Base-by-base conservation (phyloP, 352 stramenopile species). In the Thraustochytrium sp. region DNA sequence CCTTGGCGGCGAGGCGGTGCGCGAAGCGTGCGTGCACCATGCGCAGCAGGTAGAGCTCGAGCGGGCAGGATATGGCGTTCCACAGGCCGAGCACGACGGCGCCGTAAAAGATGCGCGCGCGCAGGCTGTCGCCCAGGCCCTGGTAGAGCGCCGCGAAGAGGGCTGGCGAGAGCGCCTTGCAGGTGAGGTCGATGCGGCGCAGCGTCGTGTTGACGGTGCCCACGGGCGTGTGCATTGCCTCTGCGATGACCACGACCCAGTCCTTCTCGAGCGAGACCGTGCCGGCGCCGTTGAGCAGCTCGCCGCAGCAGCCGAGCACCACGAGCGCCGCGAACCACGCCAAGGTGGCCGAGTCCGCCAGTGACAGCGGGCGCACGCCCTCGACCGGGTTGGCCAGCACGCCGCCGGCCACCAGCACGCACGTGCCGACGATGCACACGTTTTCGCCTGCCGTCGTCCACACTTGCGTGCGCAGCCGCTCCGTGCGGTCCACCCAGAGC, bases 231-330 rank as follows among this genome's bases (percentile, higher is more conserved):
- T 88, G 90, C 48, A 92, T 86, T 1, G 86, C 84, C 0, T 86
- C 87, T 3, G 90, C 86, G 34, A 95, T 88, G 0, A 94, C 90
- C n/a, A 94, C 91, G 29, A 95, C 90, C 92, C 92, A 95, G 77
- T 95, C 92, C 36, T 91, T 90, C 75, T 95, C 90, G 40, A 95
- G 88, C 2, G 89, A 91, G 5, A 94, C 75, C 5, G 91, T 93
- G 82, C 93, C 89, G 13, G 90, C 90, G 46, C 92, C 89, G 62
- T 92, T 93, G 3, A 93, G 88, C 36, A 94, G 87, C 72, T 93
- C 90, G 3, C 90, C 90, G 36, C 92, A 63, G 40, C 90, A 90
- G 16, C 91, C 91, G 48, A 90, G 91, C 26, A 94, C 77, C 1
- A 93, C n/a, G 68, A 0, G 87, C 92, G 16, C 88, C 76, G 0